Conservation (phyloP, 257 asterid species). For the Oldenlandia corymbosa region DNA sequence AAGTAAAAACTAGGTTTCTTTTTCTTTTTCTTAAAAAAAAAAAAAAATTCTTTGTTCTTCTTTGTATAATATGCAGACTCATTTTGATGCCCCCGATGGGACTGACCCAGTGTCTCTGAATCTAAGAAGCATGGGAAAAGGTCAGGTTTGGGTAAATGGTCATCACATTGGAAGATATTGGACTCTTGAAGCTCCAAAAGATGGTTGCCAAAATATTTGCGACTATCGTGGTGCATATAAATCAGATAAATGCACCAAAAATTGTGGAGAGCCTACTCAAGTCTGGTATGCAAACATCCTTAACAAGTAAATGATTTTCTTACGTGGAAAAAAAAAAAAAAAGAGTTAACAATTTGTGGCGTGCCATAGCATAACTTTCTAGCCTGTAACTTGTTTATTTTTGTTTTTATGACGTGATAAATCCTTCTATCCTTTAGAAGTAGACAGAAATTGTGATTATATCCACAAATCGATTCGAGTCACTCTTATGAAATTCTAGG, state of each 20-base stretch:
- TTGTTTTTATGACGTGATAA: not conserved
- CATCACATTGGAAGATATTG: constrained; percentile 90
- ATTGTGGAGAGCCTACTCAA: constrained; percentile 85
- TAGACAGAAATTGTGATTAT: not conserved
- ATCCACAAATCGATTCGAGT: not conserved
- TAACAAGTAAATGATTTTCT: not conserved
- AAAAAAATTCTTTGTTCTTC: not conserved
- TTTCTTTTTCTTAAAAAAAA: not conserved
- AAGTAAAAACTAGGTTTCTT: not conserved
- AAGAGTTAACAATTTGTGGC: too few relatives aligned
- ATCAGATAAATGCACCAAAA: constrained; percentile 65
- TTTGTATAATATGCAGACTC: constrained; percentile 38
- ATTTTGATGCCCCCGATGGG: constrained; percentile 64
- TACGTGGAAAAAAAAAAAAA: too few relatives aligned
- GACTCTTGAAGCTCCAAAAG: constrained; percentile 61
- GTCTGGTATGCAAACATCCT: constrained; percentile 47
- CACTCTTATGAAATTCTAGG: constrained; percentile 34
- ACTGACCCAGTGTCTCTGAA: constrained; percentile 69
- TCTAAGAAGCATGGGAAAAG: constrained; percentile 81
- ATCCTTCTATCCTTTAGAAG: not conserved
- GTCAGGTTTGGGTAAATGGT: constrained; percentile 91
- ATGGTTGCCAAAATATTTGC: constrained; percentile 64
- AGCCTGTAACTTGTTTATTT: not conserved
- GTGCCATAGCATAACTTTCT: not conserved
- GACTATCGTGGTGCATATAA: constrained; percentile 73